Base-by-base conservation (phyloP, 352 stramenopile genomes). In the Phytophthora boehmeriae region DNA sequence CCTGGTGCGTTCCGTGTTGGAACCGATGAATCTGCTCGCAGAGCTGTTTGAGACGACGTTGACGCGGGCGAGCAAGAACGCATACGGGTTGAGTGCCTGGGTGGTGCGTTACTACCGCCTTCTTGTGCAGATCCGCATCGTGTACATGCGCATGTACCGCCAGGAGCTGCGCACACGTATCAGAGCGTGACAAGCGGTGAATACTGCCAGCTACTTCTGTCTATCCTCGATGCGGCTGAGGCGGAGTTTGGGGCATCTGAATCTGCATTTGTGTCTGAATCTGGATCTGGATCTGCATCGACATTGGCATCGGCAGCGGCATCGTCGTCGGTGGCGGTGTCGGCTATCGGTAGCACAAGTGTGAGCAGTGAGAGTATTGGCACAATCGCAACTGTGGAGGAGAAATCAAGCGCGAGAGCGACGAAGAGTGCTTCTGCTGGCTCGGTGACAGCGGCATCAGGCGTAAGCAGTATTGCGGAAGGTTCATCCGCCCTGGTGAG, bases 91-190 rank as follows among this genome's bases (percentile, higher is more conserved):
- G 9, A 63, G 56, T 32, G 45, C 58, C 20, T 59, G 52, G 41
- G 41, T 77, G 44, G 64, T 77, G 35, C 68, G 68, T 23, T 73
- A 80, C 43, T 71, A 71, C 47, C 53, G 52, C 11, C 47, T 80
- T 17, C 76, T 87, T 59, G 54, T 49, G 43, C 51, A 61, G 28
- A 69, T 86, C 54, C 49, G 54, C 17, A 52, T 61, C 16, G 46
- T 53, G 43, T 92, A 92, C 74, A 73, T 72, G 63, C 68, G 83
- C 49, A 62, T 83, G 32, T 88, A 83, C 63, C 59, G 64, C 54
- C 72, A 77, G 59, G 57, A 62, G 47, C 73, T 90, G 45, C 55
- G 54, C 44, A 61, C 50, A 19, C 53, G 53, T 11, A 66, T 75
- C 47, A 65, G 23, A 30, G 42, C 13, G 55, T 57, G 38, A 47